Conservation (phyloP, 2,329 filamentous ascomycete genomes). For the Dothideomycetidae sp. region DNA sequence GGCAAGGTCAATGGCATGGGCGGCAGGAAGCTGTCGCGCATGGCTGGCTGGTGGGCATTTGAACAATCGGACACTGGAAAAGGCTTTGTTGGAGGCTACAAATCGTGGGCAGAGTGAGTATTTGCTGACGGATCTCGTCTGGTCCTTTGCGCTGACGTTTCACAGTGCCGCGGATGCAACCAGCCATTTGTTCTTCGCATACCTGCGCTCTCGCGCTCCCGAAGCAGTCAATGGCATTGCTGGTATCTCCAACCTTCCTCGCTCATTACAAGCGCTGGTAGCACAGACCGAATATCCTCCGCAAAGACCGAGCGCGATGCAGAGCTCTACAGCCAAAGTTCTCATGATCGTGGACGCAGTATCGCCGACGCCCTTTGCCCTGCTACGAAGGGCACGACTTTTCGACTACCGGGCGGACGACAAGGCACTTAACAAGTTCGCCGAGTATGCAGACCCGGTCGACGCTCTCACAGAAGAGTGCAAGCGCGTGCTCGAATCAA, state of each 20-base stretch:
- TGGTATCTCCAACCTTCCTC: constrained; percentile 73
- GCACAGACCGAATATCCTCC: constrained; percentile 92
- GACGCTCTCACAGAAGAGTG: constrained; percentile 86
- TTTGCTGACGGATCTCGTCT: too few relatives aligned
- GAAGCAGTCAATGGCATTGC: constrained; percentile 53
- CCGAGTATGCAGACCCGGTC: constrained; percentile 78
- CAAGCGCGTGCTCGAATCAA: constrained; percentile 72
- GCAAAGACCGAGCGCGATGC: constrained; percentile 58
- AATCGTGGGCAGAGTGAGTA: constrained; percentile 63
- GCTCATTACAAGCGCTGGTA: constrained; percentile 79
- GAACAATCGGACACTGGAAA: constrained; percentile 75
- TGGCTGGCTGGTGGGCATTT: constrained; percentile 98
- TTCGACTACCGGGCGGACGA: constrained; percentile 93
- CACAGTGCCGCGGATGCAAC: constrained; percentile 80
- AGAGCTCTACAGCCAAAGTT: constrained; percentile 71
- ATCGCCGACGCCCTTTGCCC: constrained; percentile 83
- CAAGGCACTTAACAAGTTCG: constrained; percentile 67
- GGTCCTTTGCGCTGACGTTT: constrained; percentile 10
- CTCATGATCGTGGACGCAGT: constrained; percentile 95
- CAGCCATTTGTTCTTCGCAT: constrained; percentile 95
- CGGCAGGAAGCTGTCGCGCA: constrained; percentile 81
- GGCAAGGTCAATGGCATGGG: constrained; percentile 87
- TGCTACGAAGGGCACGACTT: constrained; percentile 79
- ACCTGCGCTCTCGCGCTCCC: constrained; percentile 79
- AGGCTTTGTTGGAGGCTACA: constrained; percentile 91